phyloP scores from a whole-genome alignment of 139 green algal species.

The Closterium sp. region DNA sequence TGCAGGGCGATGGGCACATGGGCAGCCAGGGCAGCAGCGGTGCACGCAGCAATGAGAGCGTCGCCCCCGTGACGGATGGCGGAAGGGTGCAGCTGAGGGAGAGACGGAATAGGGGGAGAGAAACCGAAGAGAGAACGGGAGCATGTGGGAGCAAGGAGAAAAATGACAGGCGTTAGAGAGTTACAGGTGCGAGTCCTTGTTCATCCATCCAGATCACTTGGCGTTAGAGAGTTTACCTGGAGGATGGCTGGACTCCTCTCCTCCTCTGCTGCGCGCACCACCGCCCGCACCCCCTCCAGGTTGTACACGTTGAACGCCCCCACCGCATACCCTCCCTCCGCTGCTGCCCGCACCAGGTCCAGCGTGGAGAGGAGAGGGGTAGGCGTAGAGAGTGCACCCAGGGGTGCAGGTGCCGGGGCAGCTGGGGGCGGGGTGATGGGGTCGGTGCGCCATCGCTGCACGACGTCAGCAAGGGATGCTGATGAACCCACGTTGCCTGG shows the following conservation, averaged over 20 bases:
- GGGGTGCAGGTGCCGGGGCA: no score
- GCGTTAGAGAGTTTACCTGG: background rate
- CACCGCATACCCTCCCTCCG: constrained; percentile 36
- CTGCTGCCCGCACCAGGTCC: constrained; percentile 9
- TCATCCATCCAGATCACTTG: no score
- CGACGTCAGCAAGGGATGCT: no score
- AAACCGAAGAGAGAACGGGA: no score
- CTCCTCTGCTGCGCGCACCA: constrained; percentile 33
- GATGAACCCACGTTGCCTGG: no score
- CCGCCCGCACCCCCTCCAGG: constrained; percentile 43
- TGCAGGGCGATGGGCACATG: constrained; percentile 46
- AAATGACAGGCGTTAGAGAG: no score
- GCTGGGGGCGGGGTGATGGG: no score
- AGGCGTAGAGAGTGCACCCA: no score
- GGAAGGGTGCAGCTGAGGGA: constrained; percentile 41
- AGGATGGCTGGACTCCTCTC: background rate
- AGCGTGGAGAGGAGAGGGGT: no score
- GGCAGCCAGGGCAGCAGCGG: constrained; percentile 1
- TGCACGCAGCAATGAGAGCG: background rate
- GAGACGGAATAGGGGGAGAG: background rate
- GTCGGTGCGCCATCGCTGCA: no score
- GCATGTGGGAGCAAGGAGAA: no score
- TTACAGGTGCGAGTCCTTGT: no score
- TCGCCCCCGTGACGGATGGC: constrained; percentile 22
- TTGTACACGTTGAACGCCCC: constrained; percentile 52